These are phyloP conservation scores for Pseudognaphalium luteoalbum DNA, from an alignment of 129 eudicot species.

Conservation along the genomic window DNA sequence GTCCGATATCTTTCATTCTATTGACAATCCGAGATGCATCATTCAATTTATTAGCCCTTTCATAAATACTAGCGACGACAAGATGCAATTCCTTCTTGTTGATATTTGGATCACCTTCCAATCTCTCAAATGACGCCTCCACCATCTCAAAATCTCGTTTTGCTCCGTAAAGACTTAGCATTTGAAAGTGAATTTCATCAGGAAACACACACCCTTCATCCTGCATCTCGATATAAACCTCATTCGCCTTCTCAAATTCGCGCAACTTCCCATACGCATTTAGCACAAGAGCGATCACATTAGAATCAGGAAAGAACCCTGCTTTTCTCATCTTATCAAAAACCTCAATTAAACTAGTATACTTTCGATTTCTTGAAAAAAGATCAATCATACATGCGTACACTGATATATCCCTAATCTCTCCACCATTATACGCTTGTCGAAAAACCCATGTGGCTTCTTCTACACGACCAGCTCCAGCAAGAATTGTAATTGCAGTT, in stretches of 20 bases:
- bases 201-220: constrained; percentile 88
- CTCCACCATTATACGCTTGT: constrained; percentile 80
- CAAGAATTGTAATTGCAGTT: constrained; percentile 74
- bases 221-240: constrained; percentile 66
- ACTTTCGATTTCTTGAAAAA: constrained; percentile 62
- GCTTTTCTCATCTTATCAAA: constrained; percentile 15
- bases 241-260: constrained; percentile 75
- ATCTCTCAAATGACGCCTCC: constrained; percentile 53
- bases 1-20: constrained; percentile 54
- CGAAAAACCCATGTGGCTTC: constrained; percentile 98
- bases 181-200: constrained; percentile 89
- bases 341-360: constrained; percentile 52
- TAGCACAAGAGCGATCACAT: constrained; percentile 7
- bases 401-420: constrained; percentile 72
- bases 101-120: constrained; percentile 56
- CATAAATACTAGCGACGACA: constrained; percentile 73
- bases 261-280: constrained; percentile 18
- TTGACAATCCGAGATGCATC: constrained; percentile 72
- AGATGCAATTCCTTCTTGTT: constrained; percentile 88
- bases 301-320: constrained; percentile 19
- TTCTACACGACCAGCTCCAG: constrained; percentile 85
- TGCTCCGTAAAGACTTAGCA: constrained; percentile 80
- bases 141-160: constrained; percentile 67
- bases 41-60: constrained; percentile 73
- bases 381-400: constrained; percentile 81